Evolutionary conservation across 2,329 filamentous ascomycete genomes (phyloP), one percentile per base, ranked within the genome.

Genomic region (Talaromyces rugulosus): DNA sequence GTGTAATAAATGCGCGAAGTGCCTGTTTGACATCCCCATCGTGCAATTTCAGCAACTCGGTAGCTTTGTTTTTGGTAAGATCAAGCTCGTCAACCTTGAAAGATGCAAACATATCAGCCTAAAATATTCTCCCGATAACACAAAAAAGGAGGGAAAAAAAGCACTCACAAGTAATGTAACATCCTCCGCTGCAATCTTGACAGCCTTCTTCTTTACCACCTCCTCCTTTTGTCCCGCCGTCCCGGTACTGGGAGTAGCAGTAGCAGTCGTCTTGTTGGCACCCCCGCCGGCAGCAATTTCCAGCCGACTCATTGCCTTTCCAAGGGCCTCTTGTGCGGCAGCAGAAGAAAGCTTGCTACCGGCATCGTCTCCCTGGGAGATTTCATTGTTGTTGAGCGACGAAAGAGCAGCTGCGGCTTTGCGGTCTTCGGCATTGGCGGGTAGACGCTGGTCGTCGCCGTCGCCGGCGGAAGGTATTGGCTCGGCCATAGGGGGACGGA

Each of bases 331-430:
- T 62, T 81, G 80, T 42, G 81, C 78, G 0, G 74, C 74, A 14
- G 68, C 69, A 0, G 74, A 72, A 1, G 75, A 72, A 14, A 69
- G 70, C 56, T 74, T 71, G 58, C 66, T 56, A 18, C 44, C 54
- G n/a, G 47, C 36, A 47, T 51, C 53, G 33, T 75, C 74, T 9
- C 76, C 72, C 30, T 70, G 67, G 6, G 69, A 72, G 58, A 78
- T 74, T 55, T 74, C 75, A 59, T 74, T 78, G 12, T 73, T 71
- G 64, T 80, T 75, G 42, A 82, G 75, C 40, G 80, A 74, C 63
- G 78, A 80, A 56, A 82, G 78, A 8, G 80, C 80, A 14, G 78
- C 80, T 18, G 80, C 80, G 11, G 80, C 79, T 70, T 80, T 81
- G 67, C 80, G 80, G 69, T 81, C 80, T 72, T 82, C 80, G 33